Evolutionary conservation across 176 grass and related monocot genomes (phyloP).

Genomic region (Oryza officinalis): DNA sequence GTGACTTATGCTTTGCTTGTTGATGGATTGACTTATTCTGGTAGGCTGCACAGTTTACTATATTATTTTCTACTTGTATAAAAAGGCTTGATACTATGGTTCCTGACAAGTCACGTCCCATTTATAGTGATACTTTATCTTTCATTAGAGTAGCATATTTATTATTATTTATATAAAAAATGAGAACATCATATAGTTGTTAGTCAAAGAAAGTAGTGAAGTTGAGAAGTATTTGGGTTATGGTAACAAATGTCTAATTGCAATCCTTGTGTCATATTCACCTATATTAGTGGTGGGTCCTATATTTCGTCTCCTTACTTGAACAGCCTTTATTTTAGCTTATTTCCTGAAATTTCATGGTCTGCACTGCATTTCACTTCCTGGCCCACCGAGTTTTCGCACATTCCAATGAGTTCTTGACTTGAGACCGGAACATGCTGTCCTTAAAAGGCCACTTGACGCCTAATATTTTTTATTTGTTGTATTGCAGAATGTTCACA

Average conservation of each 20-base stretch:
- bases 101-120: not conserved
- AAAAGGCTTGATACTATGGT: not conserved
- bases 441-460: not conserved
- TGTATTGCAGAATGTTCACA: constrained; percentile 49
- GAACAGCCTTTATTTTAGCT: constrained; percentile 11
- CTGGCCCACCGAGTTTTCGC: constrained; percentile 6
- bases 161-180: constrained; percentile 9
- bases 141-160: not conserved
- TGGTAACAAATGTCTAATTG: not conserved
- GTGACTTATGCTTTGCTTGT: not conserved
- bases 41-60: not conserved
- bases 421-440: constrained; percentile 27
- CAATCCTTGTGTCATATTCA: not conserved
- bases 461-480: constrained; percentile 18
- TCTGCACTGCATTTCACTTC: not conserved
- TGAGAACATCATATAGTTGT: not conserved
- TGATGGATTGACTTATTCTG: not conserved
- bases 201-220: constrained; percentile 5
- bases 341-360: not conserved
- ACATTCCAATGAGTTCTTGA: constrained; percentile 16
- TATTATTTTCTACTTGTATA: not conserved
- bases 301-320: not conserved
- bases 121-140: not conserved
- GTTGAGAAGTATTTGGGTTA: not conserved
- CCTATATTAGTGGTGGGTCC: not conserved